Evolutionary conservation across 2,329 filamentous ascomycete genomes (phyloP), one percentile per base, ranked within the genome.

Genomic region (Fusarium aywerte): DNA sequence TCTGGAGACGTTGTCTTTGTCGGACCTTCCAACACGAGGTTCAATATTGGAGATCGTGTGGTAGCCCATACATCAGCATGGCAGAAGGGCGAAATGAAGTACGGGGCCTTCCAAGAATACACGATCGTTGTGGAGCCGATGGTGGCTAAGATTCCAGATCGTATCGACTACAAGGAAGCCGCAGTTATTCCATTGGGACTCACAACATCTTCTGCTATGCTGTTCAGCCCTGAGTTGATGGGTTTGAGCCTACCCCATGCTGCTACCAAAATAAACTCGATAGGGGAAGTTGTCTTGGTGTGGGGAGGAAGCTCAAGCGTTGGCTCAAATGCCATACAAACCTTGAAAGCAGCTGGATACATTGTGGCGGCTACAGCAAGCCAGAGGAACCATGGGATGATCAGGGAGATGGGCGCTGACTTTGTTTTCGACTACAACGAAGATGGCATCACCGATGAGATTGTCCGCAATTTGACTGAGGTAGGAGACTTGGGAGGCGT

Each of bases 281-380:
- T 27, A 1, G 18, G 2, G 0, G 25, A 52, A 10, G 20, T 44
- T 15, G 38, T 44, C 0, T 7, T 52, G 3, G 38, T 52, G 2
- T 52, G 49, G 49, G 49, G 49, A 11, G 49, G 49, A 4, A 44
- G 49, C 16, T 52, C 49, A 11, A 52, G 49, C 7, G 49, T 52
- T 44, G 49, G 49, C 0, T 33, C 49, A 2, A 52, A 52, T 27
- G 49, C 38, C 1, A 25, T 52, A 4, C 38, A 52, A 12, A 27
- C 49, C 5, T 7, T 52, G n/a, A 52, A 52, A 25, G 38, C 38
- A n/a, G 49, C 49, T 3, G 49, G 49, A 5, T 52, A 52, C 2
- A 52, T 44, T n/a, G 20, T 52, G 4, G 49, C 20, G 13, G 38
- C 29, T 7, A 44, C 38, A 0, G 38, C 38, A 1, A 52, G 49